A percentile compares a stretch with the other conserved stretches of the same genome.
Conservation (phyloP, 352 stramenopile species). For the Pythium plurisporium region DNA sequence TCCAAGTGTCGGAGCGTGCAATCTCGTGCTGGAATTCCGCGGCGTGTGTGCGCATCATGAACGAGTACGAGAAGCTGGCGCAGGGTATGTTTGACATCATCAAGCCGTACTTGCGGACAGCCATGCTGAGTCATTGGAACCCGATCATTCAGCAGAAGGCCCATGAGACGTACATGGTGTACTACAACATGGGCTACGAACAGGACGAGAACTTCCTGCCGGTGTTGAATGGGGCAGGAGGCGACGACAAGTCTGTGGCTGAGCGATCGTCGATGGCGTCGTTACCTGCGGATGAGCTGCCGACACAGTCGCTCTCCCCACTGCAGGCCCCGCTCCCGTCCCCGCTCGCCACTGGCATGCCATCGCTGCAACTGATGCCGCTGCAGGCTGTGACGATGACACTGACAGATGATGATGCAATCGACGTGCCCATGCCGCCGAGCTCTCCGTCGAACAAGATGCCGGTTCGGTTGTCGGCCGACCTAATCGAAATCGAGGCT, state of each 20-base stretch:
- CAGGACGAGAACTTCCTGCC: slow-evolving; percentile 47
- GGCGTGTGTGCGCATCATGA: slow-evolving; percentile 83
- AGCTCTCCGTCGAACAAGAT: slow-evolving; percentile 19
- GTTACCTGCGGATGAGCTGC: slow-evolving; percentile 7
- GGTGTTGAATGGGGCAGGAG: slow-evolving; percentile 9
- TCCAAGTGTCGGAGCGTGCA: slow-evolving; percentile 79
- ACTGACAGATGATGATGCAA: slow-evolving; percentile 18
- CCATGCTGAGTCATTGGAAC: slow-evolving; percentile 72
- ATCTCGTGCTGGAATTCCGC: slow-evolving; percentile 82
- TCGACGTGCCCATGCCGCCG: slow-evolving; percentile 13
- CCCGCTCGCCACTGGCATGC: not conserved
- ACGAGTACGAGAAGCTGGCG: slow-evolving; percentile 84
- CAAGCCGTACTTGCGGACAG: slow-evolving; percentile 59
- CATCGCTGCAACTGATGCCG: slow-evolving; percentile 10
- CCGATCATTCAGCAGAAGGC: slow-evolving; percentile 81
- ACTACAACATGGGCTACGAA: slow-evolving; percentile 90
- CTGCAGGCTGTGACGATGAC: slow-evolving; percentile 12
- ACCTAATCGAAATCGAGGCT: slow-evolving; percentile 20
- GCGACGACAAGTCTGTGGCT: not conserved
- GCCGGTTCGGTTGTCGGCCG: slow-evolving; percentile 16
- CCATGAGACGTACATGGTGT: slow-evolving; percentile 82
- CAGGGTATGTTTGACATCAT: slow-evolving; percentile 83
- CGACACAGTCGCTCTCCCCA: slow-evolving; percentile 1
- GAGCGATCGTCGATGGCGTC: slow-evolving; percentile 12
- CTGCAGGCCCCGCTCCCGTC: not conserved